These are phyloP conservation scores for Ambrosia hybrid DNA, from an alignment of 140 eudicot species.

Conservation along the genomic window DNA sequence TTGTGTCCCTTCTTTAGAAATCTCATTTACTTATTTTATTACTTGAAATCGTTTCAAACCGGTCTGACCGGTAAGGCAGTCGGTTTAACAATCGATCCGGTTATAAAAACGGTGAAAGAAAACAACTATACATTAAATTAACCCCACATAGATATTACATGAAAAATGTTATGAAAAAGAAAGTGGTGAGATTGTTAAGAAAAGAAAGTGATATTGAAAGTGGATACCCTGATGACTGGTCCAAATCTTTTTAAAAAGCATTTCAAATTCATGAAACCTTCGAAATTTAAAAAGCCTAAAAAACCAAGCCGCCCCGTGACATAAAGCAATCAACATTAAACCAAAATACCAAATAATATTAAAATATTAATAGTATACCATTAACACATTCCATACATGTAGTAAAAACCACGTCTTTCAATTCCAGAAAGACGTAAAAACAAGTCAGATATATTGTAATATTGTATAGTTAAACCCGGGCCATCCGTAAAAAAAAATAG, in stretches of 20 bases:
- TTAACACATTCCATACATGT: slow-evolving; percentile 26
- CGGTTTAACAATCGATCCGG: too few relatives aligned
- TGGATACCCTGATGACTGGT: too few relatives aligned
- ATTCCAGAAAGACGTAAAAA: slow-evolving; percentile 33
- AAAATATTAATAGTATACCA: slow-evolving; percentile 21
- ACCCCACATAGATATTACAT: background rate
- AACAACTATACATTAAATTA: background rate
- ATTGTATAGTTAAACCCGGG: slow-evolving; percentile 27
- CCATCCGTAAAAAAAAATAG: slow-evolving; percentile 8
- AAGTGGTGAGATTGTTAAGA: too few relatives aligned
- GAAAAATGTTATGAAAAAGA: too few relatives aligned
- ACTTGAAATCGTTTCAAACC: too few relatives aligned
- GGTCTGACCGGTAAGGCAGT: too few relatives aligned
- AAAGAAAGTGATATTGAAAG: too few relatives aligned
- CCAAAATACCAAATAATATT: background rate
- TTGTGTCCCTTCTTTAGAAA: too few relatives aligned
- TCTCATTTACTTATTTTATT: too few relatives aligned
- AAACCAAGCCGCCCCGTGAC: background rate
- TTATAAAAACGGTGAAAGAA: background rate
- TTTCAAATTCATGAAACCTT: background rate
- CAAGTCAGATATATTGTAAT: slow-evolving; percentile 20
- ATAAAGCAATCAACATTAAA: slow-evolving; percentile 3
- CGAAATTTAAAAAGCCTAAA: background rate
- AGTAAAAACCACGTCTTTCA: slow-evolving; percentile 26
- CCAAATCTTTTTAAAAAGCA: too few relatives aligned